A percentile compares a stretch with the other conserved stretches of the same genome.
Conservation (phyloP, 441 rosid genomes). For the Gossypium davidsonii region DNA sequence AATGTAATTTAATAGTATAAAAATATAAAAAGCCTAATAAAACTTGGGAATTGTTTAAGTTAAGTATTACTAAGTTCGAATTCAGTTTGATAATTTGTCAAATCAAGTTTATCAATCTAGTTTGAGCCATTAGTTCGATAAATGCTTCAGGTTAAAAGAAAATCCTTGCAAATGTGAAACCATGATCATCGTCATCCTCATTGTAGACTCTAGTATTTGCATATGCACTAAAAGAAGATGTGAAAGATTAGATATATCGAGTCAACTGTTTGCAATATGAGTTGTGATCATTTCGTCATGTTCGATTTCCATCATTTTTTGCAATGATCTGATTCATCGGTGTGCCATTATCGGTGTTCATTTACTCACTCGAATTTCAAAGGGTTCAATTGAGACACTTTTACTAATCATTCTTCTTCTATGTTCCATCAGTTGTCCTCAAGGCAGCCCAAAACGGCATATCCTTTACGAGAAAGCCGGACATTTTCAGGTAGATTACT, state of each 20-base stretch:
- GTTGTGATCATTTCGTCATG: background rate
- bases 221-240: background rate
- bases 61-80: no score
- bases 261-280: background rate
- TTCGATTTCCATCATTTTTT: background rate
- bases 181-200: background rate
- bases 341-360: background rate
- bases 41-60: no score
- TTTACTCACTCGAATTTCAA: background rate
- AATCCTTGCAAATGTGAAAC: background rate
- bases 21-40: no score
- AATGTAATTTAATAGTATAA: no score
- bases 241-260: background rate
- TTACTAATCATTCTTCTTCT: background rate
- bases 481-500: constrained; percentile 55
- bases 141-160: background rate
- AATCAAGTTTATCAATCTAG: background rate
- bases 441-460: constrained; percentile 83
- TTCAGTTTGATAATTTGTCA: no score
- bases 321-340: background rate
- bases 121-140: background rate
- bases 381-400: background rate
- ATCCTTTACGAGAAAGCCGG: constrained; percentile 48
- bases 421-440: constrained; percentile 56
- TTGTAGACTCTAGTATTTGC: background rate